Conservation (phyloP, 768 basidiomycete species). For the Panellus pusillus region DNA sequence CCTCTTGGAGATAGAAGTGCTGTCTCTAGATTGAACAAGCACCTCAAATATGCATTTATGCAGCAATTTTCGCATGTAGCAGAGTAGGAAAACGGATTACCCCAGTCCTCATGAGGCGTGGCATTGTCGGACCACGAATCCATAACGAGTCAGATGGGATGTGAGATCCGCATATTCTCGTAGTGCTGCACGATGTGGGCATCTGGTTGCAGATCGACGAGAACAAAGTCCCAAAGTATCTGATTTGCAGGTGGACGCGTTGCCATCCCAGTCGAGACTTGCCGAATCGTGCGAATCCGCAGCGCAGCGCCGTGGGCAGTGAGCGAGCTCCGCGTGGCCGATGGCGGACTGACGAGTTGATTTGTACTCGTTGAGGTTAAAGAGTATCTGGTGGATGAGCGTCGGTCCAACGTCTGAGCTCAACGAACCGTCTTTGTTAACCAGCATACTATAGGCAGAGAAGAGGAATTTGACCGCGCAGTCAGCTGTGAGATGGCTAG, state of each 20-base stretch:
- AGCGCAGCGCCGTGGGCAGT: slow-evolving; percentile 4
- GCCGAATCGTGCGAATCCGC: neutral
- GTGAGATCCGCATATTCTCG: slow-evolving; percentile 2
- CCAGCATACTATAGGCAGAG: slow-evolving; percentile 34
- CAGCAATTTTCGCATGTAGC: no score
- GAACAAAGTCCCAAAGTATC: slow-evolving; percentile 10
- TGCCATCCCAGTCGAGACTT: slow-evolving; percentile 8
- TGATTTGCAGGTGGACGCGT: neutral
- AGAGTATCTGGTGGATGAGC: slow-evolving; percentile 11
- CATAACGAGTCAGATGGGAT: slow-evolving; percentile 18
- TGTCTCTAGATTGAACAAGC: no score
- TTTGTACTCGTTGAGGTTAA: slow-evolving; percentile 6
- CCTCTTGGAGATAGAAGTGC: no score
- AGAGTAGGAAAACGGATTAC: no score
- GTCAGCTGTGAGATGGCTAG: slow-evolving; percentile 47
- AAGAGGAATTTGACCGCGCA: slow-evolving; percentile 31
- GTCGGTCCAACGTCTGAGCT: neutral
- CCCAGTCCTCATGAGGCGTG: no score
- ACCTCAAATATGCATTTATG: no score
- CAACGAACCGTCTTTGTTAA: neutral
- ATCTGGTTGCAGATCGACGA: slow-evolving; percentile 12
- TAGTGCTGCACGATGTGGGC: neutral
- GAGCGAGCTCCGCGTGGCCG: slow-evolving; percentile 4
- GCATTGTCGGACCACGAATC: slow-evolving; percentile 15
- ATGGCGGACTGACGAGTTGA: neutral